phyloP scores from a whole-genome alignment of 352 stramenopile species.

The Globisporangium takayamanum region DNA sequence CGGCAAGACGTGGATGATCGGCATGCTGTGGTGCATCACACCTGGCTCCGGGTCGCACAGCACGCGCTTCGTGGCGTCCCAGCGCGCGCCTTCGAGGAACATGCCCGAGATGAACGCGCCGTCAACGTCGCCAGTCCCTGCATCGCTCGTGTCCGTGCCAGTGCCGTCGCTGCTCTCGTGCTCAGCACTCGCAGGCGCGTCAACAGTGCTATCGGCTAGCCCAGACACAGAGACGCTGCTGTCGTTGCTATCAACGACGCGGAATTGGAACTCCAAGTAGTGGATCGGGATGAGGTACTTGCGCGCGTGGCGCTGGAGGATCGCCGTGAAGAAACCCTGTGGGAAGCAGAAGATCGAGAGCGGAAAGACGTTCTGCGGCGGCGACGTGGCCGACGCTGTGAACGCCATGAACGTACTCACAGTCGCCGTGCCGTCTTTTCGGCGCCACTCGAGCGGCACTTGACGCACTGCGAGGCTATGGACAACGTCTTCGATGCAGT shows the following conservation, averaged over 20 bases:
- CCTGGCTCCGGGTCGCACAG: constrained; percentile 49
- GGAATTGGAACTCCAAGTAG: constrained; percentile 70
- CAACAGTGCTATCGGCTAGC: not conserved
- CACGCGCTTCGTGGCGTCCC: constrained; percentile 40
- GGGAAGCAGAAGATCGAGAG: constrained; percentile 69
- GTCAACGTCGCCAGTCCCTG: constrained; percentile 15
- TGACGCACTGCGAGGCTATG: constrained; percentile 41
- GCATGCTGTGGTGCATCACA: constrained; percentile 67
- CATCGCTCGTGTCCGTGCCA: not conserved
- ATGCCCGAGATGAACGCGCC: constrained; percentile 55
- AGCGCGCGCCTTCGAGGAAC: constrained; percentile 64
- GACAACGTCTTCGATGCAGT: constrained; percentile 42
- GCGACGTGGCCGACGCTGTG: constrained; percentile 7
- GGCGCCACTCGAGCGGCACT: constrained; percentile 53
- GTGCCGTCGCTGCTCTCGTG: not conserved
- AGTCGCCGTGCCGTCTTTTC: constrained; percentile 24
- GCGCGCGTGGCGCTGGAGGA: constrained; percentile 65
- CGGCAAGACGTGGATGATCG: constrained; percentile 83
- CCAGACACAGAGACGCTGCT: not conserved
- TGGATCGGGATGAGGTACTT: constrained; percentile 69
- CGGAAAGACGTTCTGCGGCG: constrained; percentile 31
- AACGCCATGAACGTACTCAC: constrained; percentile 8
- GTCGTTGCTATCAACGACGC: constrained; percentile 34
- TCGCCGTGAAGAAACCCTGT: constrained; percentile 70
- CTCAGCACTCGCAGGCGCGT: not conserved